Percentiles rank a stretch among this genome's conserved stretches.
Evolutionary conservation across 1,284 basidiomycete genomes (phyloP).

Genomic region (Naganishia albida): DNA sequence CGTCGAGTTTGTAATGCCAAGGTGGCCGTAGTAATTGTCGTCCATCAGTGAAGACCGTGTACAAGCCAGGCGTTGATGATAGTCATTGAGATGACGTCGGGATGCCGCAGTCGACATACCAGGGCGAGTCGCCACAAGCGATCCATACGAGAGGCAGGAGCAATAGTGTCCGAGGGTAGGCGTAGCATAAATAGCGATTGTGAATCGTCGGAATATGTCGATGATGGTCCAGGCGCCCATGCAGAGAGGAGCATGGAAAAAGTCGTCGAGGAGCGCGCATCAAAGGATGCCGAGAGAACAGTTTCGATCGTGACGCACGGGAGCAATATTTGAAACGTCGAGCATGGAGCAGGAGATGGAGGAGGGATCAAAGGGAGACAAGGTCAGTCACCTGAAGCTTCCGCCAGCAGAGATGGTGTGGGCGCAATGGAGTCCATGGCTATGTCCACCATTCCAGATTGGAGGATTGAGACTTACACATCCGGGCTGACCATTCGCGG

Average conservation of each 20-base stretch:
- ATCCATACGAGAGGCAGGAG: neutral
- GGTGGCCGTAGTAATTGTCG: neutral
- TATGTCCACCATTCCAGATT: no score
- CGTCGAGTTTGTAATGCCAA: conserved; percentile 6
- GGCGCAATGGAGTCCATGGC: no score
- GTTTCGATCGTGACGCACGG: neutral
- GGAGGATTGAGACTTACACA: neutral
- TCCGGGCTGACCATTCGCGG: neutral
- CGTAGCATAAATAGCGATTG: neutral
- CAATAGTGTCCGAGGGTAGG: no score
- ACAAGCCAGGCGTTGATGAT: no score
- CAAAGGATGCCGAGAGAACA: conserved; percentile 3
- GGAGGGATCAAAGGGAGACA: no score
- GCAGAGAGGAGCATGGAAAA: neutral
- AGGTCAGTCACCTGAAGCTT: neutral
- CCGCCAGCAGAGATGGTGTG: no score
- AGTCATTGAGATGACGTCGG: neutral
- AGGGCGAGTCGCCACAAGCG: neutral
- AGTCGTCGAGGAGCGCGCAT: neutral
- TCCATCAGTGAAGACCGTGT: no score
- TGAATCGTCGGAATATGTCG: neutral
- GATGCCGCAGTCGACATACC: neutral
- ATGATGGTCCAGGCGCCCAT: neutral
- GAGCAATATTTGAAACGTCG: neutral
- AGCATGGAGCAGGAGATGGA: neutral